Evolutionary conservation across 2,329 filamentous ascomycete genomes (phyloP), one percentile per base, ranked within the genome.

Genomic region (Alternaria brassicae): DNA sequence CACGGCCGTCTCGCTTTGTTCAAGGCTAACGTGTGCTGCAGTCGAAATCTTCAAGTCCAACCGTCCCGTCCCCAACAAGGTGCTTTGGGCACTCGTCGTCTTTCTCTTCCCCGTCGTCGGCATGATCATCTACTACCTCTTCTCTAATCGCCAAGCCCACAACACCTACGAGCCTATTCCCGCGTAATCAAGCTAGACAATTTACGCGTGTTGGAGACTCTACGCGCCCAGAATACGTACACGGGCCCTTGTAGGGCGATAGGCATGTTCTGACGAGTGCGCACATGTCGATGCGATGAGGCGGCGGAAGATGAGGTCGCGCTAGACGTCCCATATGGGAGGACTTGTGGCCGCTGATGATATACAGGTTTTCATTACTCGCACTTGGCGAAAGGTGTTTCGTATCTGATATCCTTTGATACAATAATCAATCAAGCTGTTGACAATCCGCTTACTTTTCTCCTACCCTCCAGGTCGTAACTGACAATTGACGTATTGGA

Each of bases 21-120:
- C 44, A 48, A 51, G 36, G 63, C 67, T 74, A 56, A 74, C 62
- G 36, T 45, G 45, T 57, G 17, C 41, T 62, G 19, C 63, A 89
- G 87, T 89, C 67, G 87, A 89, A 77, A 84, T 89, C 64, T 78
- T 89, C 57, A 85, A 88, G 76, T 89, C 86, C 39, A 87, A 84
- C 75, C 86, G 87, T 59, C 82, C 86, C 4, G 77, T 82, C 19
- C 73, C 78, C 19, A 79, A 83, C 75, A 89, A 89, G 79, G 73
- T 89, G 3, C 77, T 88, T 28, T 89, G 87, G 87, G 85, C 81
- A 48, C 78, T 89, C 1, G 78, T 88, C 41, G 85, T 89, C 69
- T 89, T 89, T 79, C 75, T 89, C 62, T 88, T 89, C 79, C 87
- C 87, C 4, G 79, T 89, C 48, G 72, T 85, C 65, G 87, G 87